A percentile compares a stretch with the other conserved stretches of the same genome.
These are phyloP conservation scores for Hordeum vulgare DNA, from an alignment of 176 grass and related monocot species.

Conservation along the genomic window MorexV3_pseudomolecules_assembly NC_058520.1:507078962-507079461, in stretches of 20 bases:
- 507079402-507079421: conserved; percentile 28
- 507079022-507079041: conserved; percentile 45
- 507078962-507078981: conserved; percentile 31
- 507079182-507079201: conserved; percentile 24
- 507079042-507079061: conserved; percentile 47
- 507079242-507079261: conserved; percentile 30
- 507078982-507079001: conserved; percentile 23
- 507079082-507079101: conserved; percentile 79
- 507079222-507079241: conserved; percentile 14
- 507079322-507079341: conserved; percentile 16
- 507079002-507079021: conserved; percentile 38
- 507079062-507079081: conserved; percentile 62
- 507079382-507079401: conserved; percentile 13
- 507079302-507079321: conserved; percentile 17
- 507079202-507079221: conserved; percentile 18
- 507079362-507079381: neutral
- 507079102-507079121: conserved; percentile 52
- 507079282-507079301: conserved; percentile 29
- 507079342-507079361: conserved; percentile 1
- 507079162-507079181: conserved; percentile 6
- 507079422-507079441: conserved; percentile 12
- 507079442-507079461: conserved; percentile 14
- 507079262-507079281: conserved; percentile 32
- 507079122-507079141: conserved; percentile 22
- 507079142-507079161: conserved; percentile 25